These are phyloP conservation scores for Ailanthus altissimus DNA, from an alignment of 345 rosid genomes.

Conservation along the genomic window DNA sequence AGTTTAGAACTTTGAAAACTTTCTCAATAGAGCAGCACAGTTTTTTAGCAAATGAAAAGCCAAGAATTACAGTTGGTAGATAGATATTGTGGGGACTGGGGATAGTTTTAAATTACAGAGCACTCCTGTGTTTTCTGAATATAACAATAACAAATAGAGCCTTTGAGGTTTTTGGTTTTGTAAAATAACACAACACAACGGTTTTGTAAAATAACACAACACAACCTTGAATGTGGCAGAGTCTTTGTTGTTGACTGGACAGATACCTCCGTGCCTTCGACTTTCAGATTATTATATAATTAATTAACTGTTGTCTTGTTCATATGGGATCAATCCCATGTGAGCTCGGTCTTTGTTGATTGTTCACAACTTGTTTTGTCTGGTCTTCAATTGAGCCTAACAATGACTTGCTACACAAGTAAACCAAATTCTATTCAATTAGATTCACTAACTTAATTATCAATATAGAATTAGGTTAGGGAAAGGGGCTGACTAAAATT, in stretches of 20 bases:
- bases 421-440: neutral
- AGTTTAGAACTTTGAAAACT: neutral
- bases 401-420: no score
- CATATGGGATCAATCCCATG: neutral
- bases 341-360: no score
- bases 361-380: no score
- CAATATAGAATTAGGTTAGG: neutral
- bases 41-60: slow-evolving; percentile 13
- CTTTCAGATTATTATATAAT: neutral
- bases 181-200: neutral
- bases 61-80: no score
- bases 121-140: slow-evolving; percentile 17
- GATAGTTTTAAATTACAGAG: slow-evolving; percentile 19
- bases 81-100: neutral
- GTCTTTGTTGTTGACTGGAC: slow-evolving; percentile 24
- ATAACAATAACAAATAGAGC: neutral
- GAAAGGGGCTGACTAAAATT: neutral
- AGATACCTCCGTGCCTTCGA: slow-evolving; percentile 24
- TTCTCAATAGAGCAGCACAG: slow-evolving; percentile 15
- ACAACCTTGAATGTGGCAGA: slow-evolving; percentile 2
- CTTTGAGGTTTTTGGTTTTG: neutral
- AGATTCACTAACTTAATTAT: neutral
- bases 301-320: neutral
- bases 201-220: neutral
- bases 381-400: neutral